Percentiles rank a stretch among this genome's conserved stretches.
These are phyloP conservation scores for Phellopilus nigrolimitatus DNA, from an alignment of 1,284 basidiomycete species.

Conservation along the genomic window DNA sequence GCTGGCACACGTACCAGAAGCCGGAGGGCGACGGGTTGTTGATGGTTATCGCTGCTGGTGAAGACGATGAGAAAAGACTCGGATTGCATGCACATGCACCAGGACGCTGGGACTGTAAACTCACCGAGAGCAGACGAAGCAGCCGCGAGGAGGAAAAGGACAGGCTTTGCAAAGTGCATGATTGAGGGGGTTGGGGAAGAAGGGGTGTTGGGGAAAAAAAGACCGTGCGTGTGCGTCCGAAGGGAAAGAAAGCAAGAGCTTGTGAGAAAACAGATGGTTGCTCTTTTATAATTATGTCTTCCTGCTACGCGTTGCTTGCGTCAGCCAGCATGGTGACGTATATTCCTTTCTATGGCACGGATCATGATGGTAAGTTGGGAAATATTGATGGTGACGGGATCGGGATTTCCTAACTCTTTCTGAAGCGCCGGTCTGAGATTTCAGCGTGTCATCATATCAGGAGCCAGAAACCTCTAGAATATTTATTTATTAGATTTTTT, in stretches of 20 bases:
- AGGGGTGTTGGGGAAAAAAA: not conserved
- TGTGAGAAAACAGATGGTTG: not conserved
- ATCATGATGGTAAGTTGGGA: no score
- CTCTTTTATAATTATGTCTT: no score
- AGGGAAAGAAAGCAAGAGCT: constrained; percentile 6
- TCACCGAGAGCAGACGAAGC: constrained; percentile 31
- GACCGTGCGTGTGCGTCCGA: not conserved
- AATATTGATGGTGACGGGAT: no score
- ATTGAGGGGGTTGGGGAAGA: not conserved
- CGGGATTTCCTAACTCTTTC: no score
- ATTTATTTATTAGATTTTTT: no score
- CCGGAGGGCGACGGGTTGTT: constrained; percentile 28
- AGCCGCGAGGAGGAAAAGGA: constrained; percentile 30
- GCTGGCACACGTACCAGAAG: constrained; percentile 32
- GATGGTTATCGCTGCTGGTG: constrained; percentile 32
- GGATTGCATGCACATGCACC: constrained; percentile 5
- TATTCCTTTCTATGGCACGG: no score
- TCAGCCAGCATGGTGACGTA: no score
- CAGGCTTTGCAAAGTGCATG: constrained; percentile 22
- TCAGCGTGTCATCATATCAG: no score
- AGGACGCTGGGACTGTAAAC: constrained; percentile 9
- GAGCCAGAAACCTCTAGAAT: no score
- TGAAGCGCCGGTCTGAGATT: no score
- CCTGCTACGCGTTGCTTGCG: no score
- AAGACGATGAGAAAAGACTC: constrained; percentile 11